Conservation (phyloP, 371 early-diverging fungal genomes). For the Mucor plumbeus region DNA sequence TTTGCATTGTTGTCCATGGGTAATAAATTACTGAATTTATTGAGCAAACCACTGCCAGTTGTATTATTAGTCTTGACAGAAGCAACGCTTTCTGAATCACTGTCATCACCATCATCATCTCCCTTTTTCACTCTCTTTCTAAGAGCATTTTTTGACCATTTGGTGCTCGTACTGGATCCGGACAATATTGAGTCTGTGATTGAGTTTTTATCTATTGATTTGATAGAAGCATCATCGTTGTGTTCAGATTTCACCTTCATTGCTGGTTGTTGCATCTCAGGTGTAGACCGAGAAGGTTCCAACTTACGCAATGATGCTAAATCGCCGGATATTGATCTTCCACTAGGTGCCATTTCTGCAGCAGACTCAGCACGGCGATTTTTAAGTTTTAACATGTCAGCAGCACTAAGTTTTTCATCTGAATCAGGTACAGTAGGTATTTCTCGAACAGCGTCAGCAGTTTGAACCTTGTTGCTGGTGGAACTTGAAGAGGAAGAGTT, state of each 20-base stretch:
- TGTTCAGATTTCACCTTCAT: neutral
- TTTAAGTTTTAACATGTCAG: slow-evolving; percentile 22
- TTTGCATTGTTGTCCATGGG: slow-evolving; percentile 13
- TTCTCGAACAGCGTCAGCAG: neutral
- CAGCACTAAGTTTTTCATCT: slow-evolving; percentile 17
- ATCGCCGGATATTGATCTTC: neutral
- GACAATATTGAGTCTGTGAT: slow-evolving; percentile 5
- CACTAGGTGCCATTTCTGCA: neutral
- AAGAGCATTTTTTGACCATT: slow-evolving; percentile 12
- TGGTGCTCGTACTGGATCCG: neutral
- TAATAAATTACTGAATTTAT: slow-evolving; percentile 20
- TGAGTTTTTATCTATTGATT: slow-evolving; percentile 14
- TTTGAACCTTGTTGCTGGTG: neutral
- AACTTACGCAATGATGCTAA: slow-evolving; percentile 2
- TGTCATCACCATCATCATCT: slow-evolving; percentile 6
- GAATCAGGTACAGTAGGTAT: slow-evolving; percentile 19
- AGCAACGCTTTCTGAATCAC: slow-evolving; percentile 14
- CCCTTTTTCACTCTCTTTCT: slow-evolving; percentile 18
- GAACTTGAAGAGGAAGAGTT: neutral
- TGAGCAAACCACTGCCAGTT: slow-evolving; percentile 12
- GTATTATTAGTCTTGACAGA: neutral
- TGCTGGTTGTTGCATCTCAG: slow-evolving; percentile 6
- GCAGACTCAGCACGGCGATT: slow-evolving; percentile 23
- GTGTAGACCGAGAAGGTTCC: slow-evolving; percentile 19
- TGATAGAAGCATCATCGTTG: neutral